Evolutionary conservation across 139 green algal species (phyloP).

Genomic region (Mesotaenium endlicherianum): DNA sequence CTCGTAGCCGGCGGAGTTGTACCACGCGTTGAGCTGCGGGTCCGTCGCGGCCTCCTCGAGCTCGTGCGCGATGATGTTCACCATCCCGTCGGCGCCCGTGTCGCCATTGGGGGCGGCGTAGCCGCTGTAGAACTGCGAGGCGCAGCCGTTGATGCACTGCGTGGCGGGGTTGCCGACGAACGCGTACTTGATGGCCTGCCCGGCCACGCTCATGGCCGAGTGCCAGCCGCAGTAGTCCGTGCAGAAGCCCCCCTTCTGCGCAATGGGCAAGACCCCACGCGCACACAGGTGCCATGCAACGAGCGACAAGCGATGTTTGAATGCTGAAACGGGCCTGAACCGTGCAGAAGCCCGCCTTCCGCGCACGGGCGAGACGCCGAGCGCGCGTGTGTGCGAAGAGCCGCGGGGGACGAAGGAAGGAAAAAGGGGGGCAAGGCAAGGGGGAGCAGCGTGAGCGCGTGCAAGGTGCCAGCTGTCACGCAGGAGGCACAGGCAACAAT

Average conservation of each 20-base stretch:
- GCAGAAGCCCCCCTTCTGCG: not conserved
- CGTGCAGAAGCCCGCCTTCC: too few relatives aligned
- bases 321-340: too few relatives aligned
- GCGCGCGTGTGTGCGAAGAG: too few relatives aligned
- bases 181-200: constrained; percentile 1
- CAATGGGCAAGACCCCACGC: too few relatives aligned
- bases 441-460: not conserved
- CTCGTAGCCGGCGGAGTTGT: constrained; percentile 12
- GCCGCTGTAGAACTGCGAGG: not conserved
- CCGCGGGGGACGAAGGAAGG: not conserved
- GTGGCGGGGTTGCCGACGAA: constrained; percentile 26
- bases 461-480: not conserved
- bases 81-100: constrained; percentile 16
- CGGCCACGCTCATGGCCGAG: not conserved
- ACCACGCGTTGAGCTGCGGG: constrained; percentile 24
- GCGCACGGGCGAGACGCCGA: too few relatives aligned
- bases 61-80: constrained; percentile 28
- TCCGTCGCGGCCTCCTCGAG: not conserved
- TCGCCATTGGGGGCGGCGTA: constrained; percentile 9
- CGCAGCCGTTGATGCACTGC: not conserved
- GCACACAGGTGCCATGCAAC: too few relatives aligned
- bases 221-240: constrained; percentile 17
- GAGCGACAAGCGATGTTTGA: too few relatives aligned
- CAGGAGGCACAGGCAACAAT: not conserved
- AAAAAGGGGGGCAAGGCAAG: not conserved